Conservation (phyloP, 2,329 filamentous ascomycete genomes). For the Penicillium glabrum region DNA sequence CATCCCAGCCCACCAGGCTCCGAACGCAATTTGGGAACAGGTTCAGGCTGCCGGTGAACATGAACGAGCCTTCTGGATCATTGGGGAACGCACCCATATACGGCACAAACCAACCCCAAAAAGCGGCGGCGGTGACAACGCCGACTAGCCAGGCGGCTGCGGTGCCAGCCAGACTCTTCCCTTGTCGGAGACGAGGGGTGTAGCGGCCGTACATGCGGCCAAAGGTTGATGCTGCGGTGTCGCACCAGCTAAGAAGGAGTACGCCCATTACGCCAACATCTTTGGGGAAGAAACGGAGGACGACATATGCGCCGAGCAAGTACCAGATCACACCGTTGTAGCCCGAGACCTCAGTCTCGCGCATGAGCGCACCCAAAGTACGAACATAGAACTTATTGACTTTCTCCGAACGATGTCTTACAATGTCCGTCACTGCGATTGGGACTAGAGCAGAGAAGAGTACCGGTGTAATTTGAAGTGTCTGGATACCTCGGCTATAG, state of each 20-base stretch:
- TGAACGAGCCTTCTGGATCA: constrained; percentile 69
- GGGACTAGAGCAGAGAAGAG: constrained; percentile 79
- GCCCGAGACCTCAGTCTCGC: constrained; percentile 88
- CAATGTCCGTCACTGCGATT: constrained; percentile 75
- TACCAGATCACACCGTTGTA: constrained; percentile 99
- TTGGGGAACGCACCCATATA: constrained; percentile 64
- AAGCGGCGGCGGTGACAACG: constrained; percentile 76
- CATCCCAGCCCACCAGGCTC: constrained; percentile 59
- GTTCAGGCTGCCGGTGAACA: constrained; percentile 74
- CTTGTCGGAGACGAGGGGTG: constrained; percentile 78
- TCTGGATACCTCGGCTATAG: constrained; percentile 77
- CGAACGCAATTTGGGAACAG: constrained; percentile 63
- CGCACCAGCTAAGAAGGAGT: constrained; percentile 92
- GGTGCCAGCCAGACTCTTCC: constrained; percentile 90
- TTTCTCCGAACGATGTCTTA: constrained; percentile 77
- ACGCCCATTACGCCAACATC: constrained; percentile 89
- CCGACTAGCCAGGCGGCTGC: constrained; percentile 80
- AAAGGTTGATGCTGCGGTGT: constrained; percentile 94
- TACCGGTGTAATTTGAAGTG: constrained; percentile 75
- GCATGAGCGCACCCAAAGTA: constrained; percentile 86
- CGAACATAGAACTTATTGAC: constrained; percentile 88
- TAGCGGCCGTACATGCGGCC: constrained; percentile 86
- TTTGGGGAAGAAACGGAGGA: constrained; percentile 85
- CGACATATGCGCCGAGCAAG: constrained; percentile 83
- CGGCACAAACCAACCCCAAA: constrained; percentile 85